Conservation (phyloP, 1,284 basidiomycete genomes). For the Rhodotorula sp. region DNA sequence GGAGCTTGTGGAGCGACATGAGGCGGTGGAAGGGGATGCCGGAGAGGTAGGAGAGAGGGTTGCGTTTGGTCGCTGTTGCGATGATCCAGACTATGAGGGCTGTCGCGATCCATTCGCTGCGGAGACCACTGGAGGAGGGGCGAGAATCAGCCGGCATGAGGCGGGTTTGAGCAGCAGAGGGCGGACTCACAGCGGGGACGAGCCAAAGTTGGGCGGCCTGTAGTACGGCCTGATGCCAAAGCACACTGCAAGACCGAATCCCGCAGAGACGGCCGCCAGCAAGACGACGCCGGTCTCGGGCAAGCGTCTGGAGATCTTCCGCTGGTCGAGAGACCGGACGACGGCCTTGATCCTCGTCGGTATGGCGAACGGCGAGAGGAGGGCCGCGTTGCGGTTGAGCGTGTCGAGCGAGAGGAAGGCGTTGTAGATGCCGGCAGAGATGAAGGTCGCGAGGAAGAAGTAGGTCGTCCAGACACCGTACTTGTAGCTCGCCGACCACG, state of each 20-base stretch:
- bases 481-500: background rate
- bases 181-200: background rate
- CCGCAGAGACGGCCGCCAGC: background rate
- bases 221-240: constrained; percentile 8
- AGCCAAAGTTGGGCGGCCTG: constrained; percentile 9
- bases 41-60: constrained; percentile 49
- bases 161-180: too few species aligned
- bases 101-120: constrained; percentile 4
- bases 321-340: background rate
- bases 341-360: background rate
- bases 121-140: background rate
- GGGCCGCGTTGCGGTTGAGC: background rate
- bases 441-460: background rate
- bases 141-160: too few species aligned
- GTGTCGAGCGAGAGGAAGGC: background rate
- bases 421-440: background rate
- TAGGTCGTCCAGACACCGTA: constrained; percentile 10
- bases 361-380: background rate
- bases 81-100: constrained; percentile 27
- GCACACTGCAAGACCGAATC: background rate
- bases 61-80: constrained; percentile 50
- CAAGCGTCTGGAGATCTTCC: background rate
- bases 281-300: background rate
- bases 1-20: constrained; percentile 52
- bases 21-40: constrained; percentile 53